Conservation (phyloP, 2,329 filamentous ascomycete species). For the Curvularia sp. region DNA sequence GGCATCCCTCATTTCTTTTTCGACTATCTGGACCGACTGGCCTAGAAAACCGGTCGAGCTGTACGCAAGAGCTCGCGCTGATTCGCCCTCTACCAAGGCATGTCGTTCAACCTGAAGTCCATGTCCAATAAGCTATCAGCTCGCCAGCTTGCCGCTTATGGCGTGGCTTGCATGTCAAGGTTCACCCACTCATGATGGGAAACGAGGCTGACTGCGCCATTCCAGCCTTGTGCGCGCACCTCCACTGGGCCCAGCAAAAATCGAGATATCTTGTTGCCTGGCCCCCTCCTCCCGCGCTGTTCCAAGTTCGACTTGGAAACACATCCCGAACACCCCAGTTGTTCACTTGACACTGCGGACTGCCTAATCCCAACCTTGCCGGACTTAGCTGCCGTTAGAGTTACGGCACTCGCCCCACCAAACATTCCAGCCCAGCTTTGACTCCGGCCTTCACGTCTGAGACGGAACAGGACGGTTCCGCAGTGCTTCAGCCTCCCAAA, state of each 20-base stretch:
- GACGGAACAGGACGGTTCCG: conserved; percentile 18
- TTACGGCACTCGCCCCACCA: conserved; percentile 42
- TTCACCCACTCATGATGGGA: conserved; percentile 47
- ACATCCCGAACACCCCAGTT: conserved; percentile 30
- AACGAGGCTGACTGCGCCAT: conserved; percentile 49
- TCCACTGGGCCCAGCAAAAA: conserved; percentile 39
- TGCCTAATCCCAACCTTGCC: conserved; percentile 29
- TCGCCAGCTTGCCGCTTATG: conserved; percentile 46
- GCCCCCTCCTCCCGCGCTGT: conserved; percentile 41
- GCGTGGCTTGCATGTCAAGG: conserved; percentile 45
- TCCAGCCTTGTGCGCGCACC: conserved; percentile 48
- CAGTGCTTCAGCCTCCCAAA: conserved; percentile 22
- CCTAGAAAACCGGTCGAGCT: conserved; percentile 32
- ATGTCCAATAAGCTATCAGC: conserved; percentile 46
- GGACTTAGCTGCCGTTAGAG: conserved; percentile 40
- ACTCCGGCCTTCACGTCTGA: conserved; percentile 22
- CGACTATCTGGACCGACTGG: conserved; percentile 37
- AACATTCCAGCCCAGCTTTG: conserved; percentile 30
- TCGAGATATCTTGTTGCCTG: conserved; percentile 47
- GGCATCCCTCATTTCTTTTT: conserved; percentile 43
- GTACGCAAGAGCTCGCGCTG: conserved; percentile 31
- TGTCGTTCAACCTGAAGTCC: conserved; percentile 40
- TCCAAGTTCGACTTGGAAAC: conserved; percentile 35
- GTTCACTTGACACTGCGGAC: conserved; percentile 22
- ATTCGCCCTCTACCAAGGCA: conserved; percentile 38